Evolutionary conservation across 495 filamentous ascomycete species (phyloP).

Genomic region (Aspergillus incahuasiensis): DNA sequence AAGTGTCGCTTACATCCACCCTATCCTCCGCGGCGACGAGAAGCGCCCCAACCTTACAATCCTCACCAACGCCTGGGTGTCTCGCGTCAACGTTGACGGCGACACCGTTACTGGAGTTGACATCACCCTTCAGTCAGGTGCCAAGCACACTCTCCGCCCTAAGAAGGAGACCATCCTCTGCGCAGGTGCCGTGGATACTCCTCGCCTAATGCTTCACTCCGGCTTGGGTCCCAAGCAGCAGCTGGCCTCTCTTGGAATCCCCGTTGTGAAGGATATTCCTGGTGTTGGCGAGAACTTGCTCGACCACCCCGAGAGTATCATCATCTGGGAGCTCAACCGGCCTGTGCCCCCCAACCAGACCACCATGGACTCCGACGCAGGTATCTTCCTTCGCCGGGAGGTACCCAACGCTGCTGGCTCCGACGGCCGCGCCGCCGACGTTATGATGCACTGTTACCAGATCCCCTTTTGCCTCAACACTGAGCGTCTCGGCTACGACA

Average conservation of each 20-base stretch:
- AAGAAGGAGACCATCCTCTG: constrained; percentile 71
- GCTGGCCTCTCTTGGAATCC: constrained; percentile 59
- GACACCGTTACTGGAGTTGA: constrained; percentile 62
- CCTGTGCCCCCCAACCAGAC: constrained; percentile 72
- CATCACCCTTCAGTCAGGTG: constrained; percentile 61
- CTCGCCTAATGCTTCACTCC: constrained; percentile 67
- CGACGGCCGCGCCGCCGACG: constrained; percentile 66
- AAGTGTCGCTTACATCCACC: constrained; percentile 82
- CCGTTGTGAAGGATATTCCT: constrained; percentile 64
- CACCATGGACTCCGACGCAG: constrained; percentile 81
- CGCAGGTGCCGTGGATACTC: constrained; percentile 74
- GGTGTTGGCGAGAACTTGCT: constrained; percentile 77
- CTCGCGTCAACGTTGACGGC: constrained; percentile 61
- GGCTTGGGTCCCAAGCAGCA: constrained; percentile 69
- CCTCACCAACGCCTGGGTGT: constrained; percentile 75
- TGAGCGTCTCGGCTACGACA: constrained; percentile 67
- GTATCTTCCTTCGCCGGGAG: constrained; percentile 76
- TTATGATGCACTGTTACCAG: constrained; percentile 94
- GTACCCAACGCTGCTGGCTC: constrained; percentile 55
- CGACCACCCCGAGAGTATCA: constrained; percentile 74
- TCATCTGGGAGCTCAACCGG: constrained; percentile 78
- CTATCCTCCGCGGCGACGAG: constrained; percentile 71
- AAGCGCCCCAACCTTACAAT: constrained; percentile 73
- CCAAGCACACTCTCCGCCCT: constrained; percentile 52
- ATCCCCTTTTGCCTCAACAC: constrained; percentile 76